Percentiles rank a stretch among this genome's conserved stretches.
These are phyloP conservation scores for Schrenkiella parvula DNA, from an alignment of 345 rosid genomes.

Conservation along the genomic window DNA sequence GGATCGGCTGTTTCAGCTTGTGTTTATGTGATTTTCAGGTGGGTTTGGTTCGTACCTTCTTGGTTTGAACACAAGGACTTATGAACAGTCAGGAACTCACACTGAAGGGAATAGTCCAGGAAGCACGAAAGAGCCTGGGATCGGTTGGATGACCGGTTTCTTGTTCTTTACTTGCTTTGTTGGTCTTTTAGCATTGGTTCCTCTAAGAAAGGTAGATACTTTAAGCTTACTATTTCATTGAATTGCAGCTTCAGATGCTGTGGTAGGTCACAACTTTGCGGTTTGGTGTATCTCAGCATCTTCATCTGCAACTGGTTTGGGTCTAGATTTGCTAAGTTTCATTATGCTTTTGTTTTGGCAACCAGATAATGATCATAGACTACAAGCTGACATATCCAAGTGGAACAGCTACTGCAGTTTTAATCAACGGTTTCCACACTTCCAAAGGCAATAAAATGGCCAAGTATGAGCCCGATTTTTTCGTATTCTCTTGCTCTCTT, in stretches of 20 bases:
- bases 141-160: constrained; percentile 88
- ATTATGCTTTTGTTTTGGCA: neutral
- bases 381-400: constrained; percentile 78
- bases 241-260: neutral
- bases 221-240: neutral
- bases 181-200: constrained; percentile 82
- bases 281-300: neutral
- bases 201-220: constrained; percentile 63
- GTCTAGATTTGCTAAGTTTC: neutral
- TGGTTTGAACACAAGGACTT: constrained; percentile 66
- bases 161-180: constrained; percentile 75
- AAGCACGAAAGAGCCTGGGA: constrained; percentile 72
- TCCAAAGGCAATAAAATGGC: constrained; percentile 66
- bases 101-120: constrained; percentile 60
- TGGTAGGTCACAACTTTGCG: neutral
- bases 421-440: constrained; percentile 84
- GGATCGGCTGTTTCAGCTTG: neutral
- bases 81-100: constrained; percentile 64
- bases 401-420: constrained; percentile 90
- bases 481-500: neutral
- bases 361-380: constrained; percentile 84
- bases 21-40: constrained; percentile 43
- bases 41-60: constrained; percentile 92
- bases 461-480: constrained; percentile 41
- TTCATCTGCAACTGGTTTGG: neutral